Evolutionary conservation across 2,329 filamentous ascomycete species (phyloP).

Genomic region (Geoglossum cookeanum): DNA sequence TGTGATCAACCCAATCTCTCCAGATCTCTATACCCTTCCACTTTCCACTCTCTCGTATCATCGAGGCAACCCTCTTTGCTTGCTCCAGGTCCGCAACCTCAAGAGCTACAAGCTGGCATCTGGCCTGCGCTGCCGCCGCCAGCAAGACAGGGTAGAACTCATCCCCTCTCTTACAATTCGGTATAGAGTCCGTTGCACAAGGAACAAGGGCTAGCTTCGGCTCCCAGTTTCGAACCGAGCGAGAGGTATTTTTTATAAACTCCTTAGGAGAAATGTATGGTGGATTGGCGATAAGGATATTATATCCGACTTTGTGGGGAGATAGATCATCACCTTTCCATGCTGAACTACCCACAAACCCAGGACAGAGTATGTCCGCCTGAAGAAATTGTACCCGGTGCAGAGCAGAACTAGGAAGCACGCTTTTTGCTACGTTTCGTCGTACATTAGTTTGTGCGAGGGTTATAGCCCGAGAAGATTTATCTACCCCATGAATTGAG

Average conservation of each 20-base stretch:
- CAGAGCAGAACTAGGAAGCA: slow-evolving; percentile 13
- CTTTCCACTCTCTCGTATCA: slow-evolving; percentile 21
- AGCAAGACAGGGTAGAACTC: slow-evolving; percentile 53
- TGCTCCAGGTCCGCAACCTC: slow-evolving; percentile 56
- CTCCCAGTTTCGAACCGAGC: slow-evolving; percentile 66
- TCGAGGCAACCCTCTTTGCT: slow-evolving; percentile 39
- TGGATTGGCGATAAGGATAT: slow-evolving; percentile 72
- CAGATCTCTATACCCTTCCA: slow-evolving; percentile 42
- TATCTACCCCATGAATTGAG: slow-evolving; percentile 50
- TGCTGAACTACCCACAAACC: not conserved
- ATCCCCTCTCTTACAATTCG: slow-evolving; percentile 20
- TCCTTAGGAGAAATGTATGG: slow-evolving; percentile 61
- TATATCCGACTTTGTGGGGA: slow-evolving; percentile 17
- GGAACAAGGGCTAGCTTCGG: slow-evolving; percentile 62
- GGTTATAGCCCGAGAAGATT: slow-evolving; percentile 43
- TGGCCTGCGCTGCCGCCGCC: slow-evolving; percentile 29
- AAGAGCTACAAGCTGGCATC: slow-evolving; percentile 39
- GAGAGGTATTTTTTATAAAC: slow-evolving; percentile 42
- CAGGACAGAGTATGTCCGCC: slow-evolving; percentile 17
- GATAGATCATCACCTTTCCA: not conserved
- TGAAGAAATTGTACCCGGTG: slow-evolving; percentile 15
- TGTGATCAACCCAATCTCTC: slow-evolving; percentile 39
- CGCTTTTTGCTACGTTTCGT: slow-evolving; percentile 25
- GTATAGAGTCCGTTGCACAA: not conserved
- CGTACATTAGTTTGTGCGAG: slow-evolving; percentile 46